A percentile compares a stretch with the other conserved stretches of the same genome.
Conservation (phyloP, 164 flowering plant genomes). For the Annona squamosa region DNA sequence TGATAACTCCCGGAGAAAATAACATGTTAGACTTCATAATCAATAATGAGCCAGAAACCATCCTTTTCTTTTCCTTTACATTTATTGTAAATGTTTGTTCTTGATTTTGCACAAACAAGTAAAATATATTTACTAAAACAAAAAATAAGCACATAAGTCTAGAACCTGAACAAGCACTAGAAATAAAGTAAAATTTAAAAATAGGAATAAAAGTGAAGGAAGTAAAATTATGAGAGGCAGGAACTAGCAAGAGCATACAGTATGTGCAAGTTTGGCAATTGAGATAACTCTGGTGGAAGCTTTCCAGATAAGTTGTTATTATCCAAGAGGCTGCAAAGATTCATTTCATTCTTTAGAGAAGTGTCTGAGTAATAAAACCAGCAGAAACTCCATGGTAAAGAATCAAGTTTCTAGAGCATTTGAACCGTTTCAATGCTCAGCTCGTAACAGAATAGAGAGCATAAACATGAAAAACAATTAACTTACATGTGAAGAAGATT, state of each 20-base stretch:
- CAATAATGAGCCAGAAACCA: too few relatives aligned
- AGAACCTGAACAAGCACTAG: background rate
- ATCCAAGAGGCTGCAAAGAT: constrained; percentile 75
- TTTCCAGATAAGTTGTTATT: constrained; percentile 84
- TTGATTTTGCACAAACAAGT: too few relatives aligned
- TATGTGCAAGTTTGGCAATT: constrained; percentile 56
- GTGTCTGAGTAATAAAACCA: background rate
- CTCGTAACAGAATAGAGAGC: background rate
- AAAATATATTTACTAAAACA: too few relatives aligned
- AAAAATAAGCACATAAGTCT: background rate
- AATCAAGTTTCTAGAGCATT: background rate
- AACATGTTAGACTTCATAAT: background rate
- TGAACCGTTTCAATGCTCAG: background rate
- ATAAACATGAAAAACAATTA: constrained; percentile 2
- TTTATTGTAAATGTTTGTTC: too few relatives aligned
- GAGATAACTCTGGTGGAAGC: constrained; percentile 74
- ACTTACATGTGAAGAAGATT: constrained; percentile 77
- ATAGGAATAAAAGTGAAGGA: background rate
- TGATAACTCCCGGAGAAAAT: background rate
- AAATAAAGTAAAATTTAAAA: background rate
- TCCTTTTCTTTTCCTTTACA: too few relatives aligned
- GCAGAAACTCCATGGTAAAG: background rate
- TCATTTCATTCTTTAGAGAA: background rate
- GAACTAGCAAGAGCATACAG: constrained; percentile 46
- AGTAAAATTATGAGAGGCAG: background rate